A percentile compares a stretch with the other conserved stretches of the same genome.
phyloP scores from a whole-genome alignment of 345 rosid genomes.

The Populus simonii region DNA sequence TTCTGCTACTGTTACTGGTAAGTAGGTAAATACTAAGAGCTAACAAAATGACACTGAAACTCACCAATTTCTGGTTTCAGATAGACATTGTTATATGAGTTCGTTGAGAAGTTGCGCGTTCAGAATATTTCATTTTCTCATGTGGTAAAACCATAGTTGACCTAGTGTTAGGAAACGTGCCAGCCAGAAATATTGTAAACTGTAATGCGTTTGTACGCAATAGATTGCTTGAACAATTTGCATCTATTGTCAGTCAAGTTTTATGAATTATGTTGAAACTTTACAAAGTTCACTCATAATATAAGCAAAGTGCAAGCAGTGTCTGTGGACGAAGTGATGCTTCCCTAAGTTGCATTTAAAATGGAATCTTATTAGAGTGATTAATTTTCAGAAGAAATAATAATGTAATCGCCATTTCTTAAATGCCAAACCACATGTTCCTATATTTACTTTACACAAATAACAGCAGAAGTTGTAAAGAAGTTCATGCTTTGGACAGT shows the following conservation, averaged over 20 bases:
- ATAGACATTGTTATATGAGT: neutral
- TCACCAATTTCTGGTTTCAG: slow-evolving; percentile 11
- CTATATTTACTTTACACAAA: neutral
- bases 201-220: neutral
- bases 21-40: slow-evolving; percentile 11
- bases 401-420: neutral
- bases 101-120: too few species aligned
- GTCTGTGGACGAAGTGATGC: neutral
- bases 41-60: slow-evolving; percentile 2
- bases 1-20: slow-evolving; percentile 14
- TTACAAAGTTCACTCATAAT: neutral
- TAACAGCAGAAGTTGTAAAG: neutral
- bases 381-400: neutral
- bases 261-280: neutral
- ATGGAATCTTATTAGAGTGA: neutral
- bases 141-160: neutral
- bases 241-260: neutral
- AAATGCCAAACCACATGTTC: neutral
- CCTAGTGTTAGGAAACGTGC: neutral
- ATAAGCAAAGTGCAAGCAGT: neutral
- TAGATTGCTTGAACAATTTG: neutral
- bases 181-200: neutral
- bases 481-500: neutral
- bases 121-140: neutral
- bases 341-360: neutral